Conservation (phyloP, 306 rosid species). For the Cyamopsis tetragonoloba region DNA sequence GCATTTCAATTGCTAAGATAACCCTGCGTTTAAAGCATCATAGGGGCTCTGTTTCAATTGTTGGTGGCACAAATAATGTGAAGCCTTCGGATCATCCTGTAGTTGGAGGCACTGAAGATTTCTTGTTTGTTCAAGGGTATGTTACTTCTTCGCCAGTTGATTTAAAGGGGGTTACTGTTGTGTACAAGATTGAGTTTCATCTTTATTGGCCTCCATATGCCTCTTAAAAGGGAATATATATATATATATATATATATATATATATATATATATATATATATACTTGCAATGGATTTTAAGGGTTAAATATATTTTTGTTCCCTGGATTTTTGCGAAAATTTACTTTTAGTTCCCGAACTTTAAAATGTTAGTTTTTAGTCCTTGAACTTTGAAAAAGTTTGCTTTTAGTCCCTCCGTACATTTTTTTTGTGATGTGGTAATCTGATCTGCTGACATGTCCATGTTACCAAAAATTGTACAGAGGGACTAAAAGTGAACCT, state of each 20-base stretch:
- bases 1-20: constrained; percentile 60
- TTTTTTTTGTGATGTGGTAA: too few relatives aligned
- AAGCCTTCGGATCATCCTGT: constrained; percentile 57
- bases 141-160: constrained; percentile 56
- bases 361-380: too few relatives aligned
- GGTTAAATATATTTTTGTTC: too few relatives aligned
- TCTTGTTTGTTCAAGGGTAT: constrained; percentile 69
- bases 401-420: too few relatives aligned
- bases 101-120: constrained; percentile 76
- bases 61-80: constrained; percentile 51
- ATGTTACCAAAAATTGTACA: too few relatives aligned
- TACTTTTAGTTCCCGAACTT: too few relatives aligned
- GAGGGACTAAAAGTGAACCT: too few relatives aligned
- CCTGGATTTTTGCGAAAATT: too few relatives aligned
- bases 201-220: constrained; percentile 82
- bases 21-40: constrained; percentile 45
- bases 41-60: constrained; percentile 56
- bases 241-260: too few relatives aligned
- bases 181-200: constrained; percentile 60
- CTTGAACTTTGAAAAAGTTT: too few relatives aligned
- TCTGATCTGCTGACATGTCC: too few relatives aligned
- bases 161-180: constrained; percentile 42
- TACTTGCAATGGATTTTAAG: background rate
- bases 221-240: constrained; percentile 7
- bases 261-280: too few relatives aligned